Percentiles rank a stretch among this genome's conserved stretches.
phyloP scores from a whole-genome alignment of 495 filamentous ascomycete genomes.

The Podospora pseudoanserina region DNA sequence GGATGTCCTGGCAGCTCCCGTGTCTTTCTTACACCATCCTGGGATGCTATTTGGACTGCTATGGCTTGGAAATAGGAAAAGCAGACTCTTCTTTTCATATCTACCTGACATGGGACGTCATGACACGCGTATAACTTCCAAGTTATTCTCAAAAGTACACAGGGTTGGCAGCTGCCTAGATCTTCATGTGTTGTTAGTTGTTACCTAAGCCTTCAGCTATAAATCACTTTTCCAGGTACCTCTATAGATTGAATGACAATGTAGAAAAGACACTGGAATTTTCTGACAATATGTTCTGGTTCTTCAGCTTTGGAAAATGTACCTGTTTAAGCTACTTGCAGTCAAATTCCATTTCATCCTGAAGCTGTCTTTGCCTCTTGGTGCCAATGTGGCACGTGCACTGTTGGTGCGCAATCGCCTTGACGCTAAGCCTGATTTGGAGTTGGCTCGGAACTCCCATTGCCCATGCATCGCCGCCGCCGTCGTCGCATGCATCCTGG shows the following conservation, averaged over 20 bases:
- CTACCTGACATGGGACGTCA: not conserved
- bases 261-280: too few species aligned
- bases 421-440: conserved; percentile 10
- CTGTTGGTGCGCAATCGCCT: conserved; percentile 4
- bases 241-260: too few species aligned
- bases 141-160: not conserved
- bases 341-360: not conserved
- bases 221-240: too few species aligned
- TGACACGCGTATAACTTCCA: not conserved
- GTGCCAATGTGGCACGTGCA: conserved; percentile 21
- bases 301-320: not conserved
- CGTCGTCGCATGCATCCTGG: conserved; percentile 26
- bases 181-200: not conserved
- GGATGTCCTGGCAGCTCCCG: too few species aligned
- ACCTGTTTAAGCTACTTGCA: not conserved
- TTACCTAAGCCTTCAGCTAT: not conserved
- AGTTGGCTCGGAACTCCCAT: conserved; percentile 6
- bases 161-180: not conserved
- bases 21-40: too few species aligned
- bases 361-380: not conserved
- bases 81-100: not conserved
- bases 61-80: too few species aligned
- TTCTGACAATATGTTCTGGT: not conserved
- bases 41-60: too few species aligned
- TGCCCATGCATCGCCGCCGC: conserved; percentile 16